Conservation (phyloP, 2,329 filamentous ascomycete species). For the Stromatinia cepivora region DNA sequence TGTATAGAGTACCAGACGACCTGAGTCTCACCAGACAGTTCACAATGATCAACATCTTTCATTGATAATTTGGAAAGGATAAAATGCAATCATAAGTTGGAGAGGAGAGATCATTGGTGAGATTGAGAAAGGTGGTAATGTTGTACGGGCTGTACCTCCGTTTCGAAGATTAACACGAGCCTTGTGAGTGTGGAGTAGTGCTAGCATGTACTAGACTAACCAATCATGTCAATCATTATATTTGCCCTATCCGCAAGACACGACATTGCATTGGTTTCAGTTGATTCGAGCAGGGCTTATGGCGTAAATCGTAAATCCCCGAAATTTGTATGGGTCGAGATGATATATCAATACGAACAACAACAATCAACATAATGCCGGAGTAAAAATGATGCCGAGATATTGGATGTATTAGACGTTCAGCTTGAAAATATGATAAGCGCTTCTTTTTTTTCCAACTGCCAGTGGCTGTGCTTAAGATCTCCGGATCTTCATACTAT, state of each 20-base stretch:
- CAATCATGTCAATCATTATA: not conserved
- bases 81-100: not conserved
- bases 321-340: not conserved
- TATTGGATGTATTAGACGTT: not conserved
- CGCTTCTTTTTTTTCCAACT: constrained; percentile 4
- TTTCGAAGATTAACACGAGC: constrained; percentile 21
- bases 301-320: not conserved
- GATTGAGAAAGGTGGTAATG: not conserved
- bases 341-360: not conserved
- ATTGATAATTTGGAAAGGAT: not conserved
- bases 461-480: constrained; percentile 20
- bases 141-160: not conserved
- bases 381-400: not conserved
- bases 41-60: constrained; percentile 10
- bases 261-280: constrained; percentile 9
- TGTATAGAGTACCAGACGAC: constrained; percentile 9
- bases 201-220: not conserved
- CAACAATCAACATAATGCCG: not conserved
- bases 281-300: not conserved
- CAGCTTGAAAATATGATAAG: not conserved
- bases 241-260: constrained; percentile 13
- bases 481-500: not conserved
- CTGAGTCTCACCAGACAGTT: constrained; percentile 19
- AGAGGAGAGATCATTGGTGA: constrained; percentile 2
- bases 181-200: constrained; percentile 22